Conservation (phyloP, 441 rosid genomes). For the Pelargonium australe region DNA sequence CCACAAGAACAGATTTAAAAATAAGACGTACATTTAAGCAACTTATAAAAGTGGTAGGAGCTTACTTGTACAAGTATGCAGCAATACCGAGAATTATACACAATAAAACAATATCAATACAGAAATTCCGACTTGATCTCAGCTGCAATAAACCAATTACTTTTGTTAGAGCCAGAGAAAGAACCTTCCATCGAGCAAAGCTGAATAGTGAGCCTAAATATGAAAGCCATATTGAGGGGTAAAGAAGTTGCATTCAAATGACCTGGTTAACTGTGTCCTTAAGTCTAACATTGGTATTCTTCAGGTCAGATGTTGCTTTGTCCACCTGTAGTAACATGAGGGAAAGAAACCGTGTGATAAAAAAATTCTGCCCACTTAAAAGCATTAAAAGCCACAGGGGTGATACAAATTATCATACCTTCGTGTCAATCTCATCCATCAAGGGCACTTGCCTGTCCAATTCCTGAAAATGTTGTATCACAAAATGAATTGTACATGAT, state of each 20-base stretch:
- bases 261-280: conserved; percentile 52
- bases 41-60: no score
- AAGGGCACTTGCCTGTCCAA: conserved; percentile 49
- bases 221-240: background rate
- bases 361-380: background rate
- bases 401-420: conserved; percentile 26
- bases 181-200: no score
- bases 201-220: no score
- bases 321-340: conserved; percentile 31
- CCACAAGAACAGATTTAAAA: no score
- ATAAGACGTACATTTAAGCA: no score
- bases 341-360: background rate
- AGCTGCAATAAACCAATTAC: conserved; percentile 24
- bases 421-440: conserved; percentile 53
- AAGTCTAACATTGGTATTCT: conserved; percentile 48
- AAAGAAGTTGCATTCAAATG: background rate
- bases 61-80: conserved; percentile 58
- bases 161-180: no score
- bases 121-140: conserved; percentile 60
- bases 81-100: conserved; percentile 53
- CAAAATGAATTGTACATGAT: background rate
- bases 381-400: background rate
- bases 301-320: conserved; percentile 45
- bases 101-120: conserved; percentile 53
- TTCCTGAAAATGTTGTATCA: conserved; percentile 30